These are phyloP conservation scores for Tetrapisispora namnaoensis DNA, from an alignment of 805 yeast genomes.

Conservation along the genomic window DNA sequence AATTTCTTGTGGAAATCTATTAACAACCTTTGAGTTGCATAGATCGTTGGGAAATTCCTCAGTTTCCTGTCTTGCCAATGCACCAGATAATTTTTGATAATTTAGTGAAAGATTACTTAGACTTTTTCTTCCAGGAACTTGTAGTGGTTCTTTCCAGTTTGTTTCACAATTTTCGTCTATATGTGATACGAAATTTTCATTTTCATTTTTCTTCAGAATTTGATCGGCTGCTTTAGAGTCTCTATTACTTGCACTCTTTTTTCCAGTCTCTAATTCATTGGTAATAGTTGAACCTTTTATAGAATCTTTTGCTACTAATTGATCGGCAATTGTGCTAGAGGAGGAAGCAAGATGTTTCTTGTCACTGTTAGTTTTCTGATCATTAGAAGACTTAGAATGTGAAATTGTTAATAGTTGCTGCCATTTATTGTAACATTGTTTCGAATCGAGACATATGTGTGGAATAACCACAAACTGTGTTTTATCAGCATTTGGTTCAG, in stretches of 20 bases:
- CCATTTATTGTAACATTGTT: constrained; percentile 12
- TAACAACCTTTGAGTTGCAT: constrained; percentile 15
- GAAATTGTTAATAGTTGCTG: constrained; percentile 3
- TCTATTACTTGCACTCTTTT: neutral
- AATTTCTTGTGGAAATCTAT: constrained; percentile 25
- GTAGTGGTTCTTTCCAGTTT: constrained; percentile 29
- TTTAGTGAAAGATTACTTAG: constrained; percentile 6
- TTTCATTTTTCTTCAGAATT: constrained; percentile 28
- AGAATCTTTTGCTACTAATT: neutral
- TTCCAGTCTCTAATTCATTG: neutral
- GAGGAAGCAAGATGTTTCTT: too few species aligned
- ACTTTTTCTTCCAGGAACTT: constrained; percentile 7
- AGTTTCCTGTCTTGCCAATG: constrained; percentile 22
- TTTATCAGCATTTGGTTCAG: constrained; percentile 13
- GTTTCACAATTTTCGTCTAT: constrained; percentile 22
- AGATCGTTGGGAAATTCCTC: constrained; percentile 27
- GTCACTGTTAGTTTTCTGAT: neutral
- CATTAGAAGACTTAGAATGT: neutral
- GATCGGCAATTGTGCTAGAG: neutral
- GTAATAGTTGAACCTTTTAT: neutral
- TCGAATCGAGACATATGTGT: constrained; percentile 19
- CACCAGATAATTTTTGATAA: constrained; percentile 2
- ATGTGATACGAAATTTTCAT: neutral
- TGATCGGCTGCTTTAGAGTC: neutral
- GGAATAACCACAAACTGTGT: constrained; percentile 14